Evolutionary conservation across 129 eudicot species (phyloP).

Genomic region (Mikania micrantha): DNA sequence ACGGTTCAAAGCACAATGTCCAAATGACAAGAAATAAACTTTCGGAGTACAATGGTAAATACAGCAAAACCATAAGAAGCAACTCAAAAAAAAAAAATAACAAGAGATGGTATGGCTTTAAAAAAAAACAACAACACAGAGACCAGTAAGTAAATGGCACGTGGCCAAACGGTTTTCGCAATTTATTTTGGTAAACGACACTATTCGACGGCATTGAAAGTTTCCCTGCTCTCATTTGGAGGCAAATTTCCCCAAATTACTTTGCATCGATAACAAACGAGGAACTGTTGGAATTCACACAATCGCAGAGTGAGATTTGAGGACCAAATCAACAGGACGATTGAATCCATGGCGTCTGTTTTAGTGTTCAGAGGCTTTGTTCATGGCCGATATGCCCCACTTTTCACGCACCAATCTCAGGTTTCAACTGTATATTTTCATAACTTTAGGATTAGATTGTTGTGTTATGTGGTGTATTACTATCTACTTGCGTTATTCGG

Average conservation of each 20-base stretch:
- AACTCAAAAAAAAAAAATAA: no score
- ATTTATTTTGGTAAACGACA: not conserved
- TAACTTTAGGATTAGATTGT: not conserved
- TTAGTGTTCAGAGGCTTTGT: constrained; percentile 47
- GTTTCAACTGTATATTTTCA: constrained; percentile 12
- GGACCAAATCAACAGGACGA: not conserved
- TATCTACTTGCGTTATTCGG: not conserved
- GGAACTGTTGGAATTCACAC: not conserved
- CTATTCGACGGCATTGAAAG: not conserved
- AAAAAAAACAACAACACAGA: not conserved
- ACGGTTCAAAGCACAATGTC: no score
- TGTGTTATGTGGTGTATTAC: not conserved
- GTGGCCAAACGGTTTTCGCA: constrained; percentile 24
- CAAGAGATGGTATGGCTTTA: no score
- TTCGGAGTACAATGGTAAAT: no score
- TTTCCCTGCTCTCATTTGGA: no score
- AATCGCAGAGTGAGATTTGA: not conserved
- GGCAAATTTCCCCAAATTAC: not conserved
- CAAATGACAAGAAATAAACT: no score
- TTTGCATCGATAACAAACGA: constrained; percentile 6
- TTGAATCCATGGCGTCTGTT: constrained; percentile 47
- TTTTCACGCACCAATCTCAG: constrained; percentile 51
- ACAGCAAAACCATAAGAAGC: no score
- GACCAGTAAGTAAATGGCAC: constrained; percentile 3
- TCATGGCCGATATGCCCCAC: constrained; percentile 48